Percentiles rank a stretch among this genome's conserved stretches.
phyloP scores from a whole-genome alignment of 2,329 filamentous ascomycete species.

The Monosporascus sp. region DNA sequence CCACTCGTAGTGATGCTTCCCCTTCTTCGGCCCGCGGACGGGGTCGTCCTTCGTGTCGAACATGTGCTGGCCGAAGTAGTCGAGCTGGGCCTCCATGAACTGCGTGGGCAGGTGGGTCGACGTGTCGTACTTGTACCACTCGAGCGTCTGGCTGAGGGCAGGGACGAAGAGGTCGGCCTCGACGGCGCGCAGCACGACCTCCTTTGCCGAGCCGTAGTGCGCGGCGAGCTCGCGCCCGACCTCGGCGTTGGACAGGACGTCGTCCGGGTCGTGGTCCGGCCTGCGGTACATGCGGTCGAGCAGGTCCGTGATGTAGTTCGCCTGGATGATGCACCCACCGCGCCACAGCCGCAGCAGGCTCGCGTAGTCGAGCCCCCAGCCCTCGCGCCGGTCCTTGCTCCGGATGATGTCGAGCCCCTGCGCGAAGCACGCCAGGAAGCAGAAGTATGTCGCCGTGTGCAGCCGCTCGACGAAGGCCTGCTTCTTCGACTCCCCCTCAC shows the following conservation, averaged over 20 bases:
- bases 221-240: constrained; percentile 49
- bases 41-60: constrained; percentile 55
- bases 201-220: constrained; percentile 46
- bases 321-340: constrained; percentile 65
- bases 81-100: constrained; percentile 66
- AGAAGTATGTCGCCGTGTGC: constrained; percentile 54
- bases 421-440: constrained; percentile 56
- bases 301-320: constrained; percentile 58
- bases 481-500: constrained; percentile 26
- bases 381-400: constrained; percentile 49
- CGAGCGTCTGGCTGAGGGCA: constrained; percentile 54
- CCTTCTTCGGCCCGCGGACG: constrained; percentile 45
- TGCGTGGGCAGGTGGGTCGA: constrained; percentile 57
- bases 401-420: constrained; percentile 63
- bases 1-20: constrained; percentile 61
- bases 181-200: constrained; percentile 47
- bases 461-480: constrained; percentile 49
- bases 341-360: constrained; percentile 59
- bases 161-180: constrained; percentile 56
- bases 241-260: constrained; percentile 37
- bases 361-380: constrained; percentile 51
- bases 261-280: constrained; percentile 32
- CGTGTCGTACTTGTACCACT: constrained; percentile 61
- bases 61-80: constrained; percentile 65
- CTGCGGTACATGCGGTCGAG: constrained; percentile 40